Base-by-base conservation (phyloP, 2,329 filamentous ascomycete species). In the Aspergillus ochraceus region DNA sequence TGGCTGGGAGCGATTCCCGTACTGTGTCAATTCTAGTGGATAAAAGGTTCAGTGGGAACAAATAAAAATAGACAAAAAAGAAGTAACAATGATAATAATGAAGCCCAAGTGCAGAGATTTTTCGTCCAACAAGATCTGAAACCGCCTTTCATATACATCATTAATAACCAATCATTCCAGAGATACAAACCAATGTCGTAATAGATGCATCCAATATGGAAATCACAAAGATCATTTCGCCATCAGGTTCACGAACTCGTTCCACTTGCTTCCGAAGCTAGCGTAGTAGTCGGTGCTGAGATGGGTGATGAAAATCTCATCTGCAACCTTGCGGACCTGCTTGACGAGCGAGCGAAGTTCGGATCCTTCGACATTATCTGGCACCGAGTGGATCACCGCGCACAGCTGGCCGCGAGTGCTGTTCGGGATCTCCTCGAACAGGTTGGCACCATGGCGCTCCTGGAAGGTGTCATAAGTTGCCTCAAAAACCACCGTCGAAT, bases 401-500 rank as follows among this genome's bases (percentile, higher is more conserved):
- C 71, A 74, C 2, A 77, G 64, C 52, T 72, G 66, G 22, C 68
- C 60, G 26, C 76, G 70, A 56, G 71, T 66, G 59, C 66, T 69
- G 36, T 70, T 63, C n/a, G 70, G 60, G 55, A 78, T 74, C 8
- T 58, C 65, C 51, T 62, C 60, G 59, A 78, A 75, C 19, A 72
- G 57, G 22, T 72, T 72, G 29, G 70, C 68, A 11, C 72, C 66
- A 24, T 70, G 59, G 22, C 73, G 67, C 42, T 72, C 66, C 42
- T 73, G 68, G 66, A 77, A 79, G 20, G 71, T 76, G 20, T 67
- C 65, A 60, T 77, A 79, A 12, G 74, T 71, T 50, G 69, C 76
- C 69, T 82, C 80, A 56, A 82, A 81, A 14, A 79, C 76, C 30
- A 81, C 77, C 6, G 79, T 75, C 61, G 75, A 78, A 69, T 82